phyloP scores from a whole-genome alignment of 352 stramenopile species.

The Phytophthora fragariae region DNA sequence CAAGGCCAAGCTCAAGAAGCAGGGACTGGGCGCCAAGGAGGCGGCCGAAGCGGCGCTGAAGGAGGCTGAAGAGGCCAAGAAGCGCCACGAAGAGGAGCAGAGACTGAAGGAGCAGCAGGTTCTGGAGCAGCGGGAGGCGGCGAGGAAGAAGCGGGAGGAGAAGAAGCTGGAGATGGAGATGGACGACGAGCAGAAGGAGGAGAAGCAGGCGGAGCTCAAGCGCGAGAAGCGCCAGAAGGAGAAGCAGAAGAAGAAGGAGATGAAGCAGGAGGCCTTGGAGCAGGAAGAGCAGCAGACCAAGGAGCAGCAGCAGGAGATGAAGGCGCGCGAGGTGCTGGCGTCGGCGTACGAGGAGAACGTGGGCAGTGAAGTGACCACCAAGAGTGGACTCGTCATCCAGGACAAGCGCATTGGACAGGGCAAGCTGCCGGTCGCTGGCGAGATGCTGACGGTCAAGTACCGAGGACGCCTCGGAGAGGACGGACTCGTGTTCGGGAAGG shows the following conservation, averaged over 20 bases:
- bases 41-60: conserved; percentile 36
- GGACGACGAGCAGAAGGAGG: conserved; percentile 23
- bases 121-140: conserved; percentile 26
- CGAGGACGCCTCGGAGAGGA: conserved; percentile 62
- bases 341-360: conserved; percentile 59
- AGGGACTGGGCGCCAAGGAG: conserved; percentile 44
- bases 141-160: conserved; percentile 33
- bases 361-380: conserved; percentile 63
- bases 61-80: conserved; percentile 46
- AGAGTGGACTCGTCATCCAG: conserved; percentile 63
- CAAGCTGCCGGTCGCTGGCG: conserved; percentile 52
- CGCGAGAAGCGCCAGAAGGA: conserved; percentile 52
- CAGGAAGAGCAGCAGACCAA: conserved; percentile 42
- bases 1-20: conserved; percentile 78
- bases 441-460: conserved; percentile 85
- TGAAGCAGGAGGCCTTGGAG: conserved; percentile 46
- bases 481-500: conserved; percentile 78
- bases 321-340: conserved; percentile 53
- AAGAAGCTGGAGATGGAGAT: conserved; percentile 33
- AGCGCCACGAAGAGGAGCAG: conserved; percentile 35
- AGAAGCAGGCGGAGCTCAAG: conserved; percentile 29
- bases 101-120: conserved; percentile 18
- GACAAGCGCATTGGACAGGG: conserved; percentile 67
- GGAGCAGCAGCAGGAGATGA: conserved; percentile 41
- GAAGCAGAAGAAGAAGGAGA: conserved; percentile 44